Evolutionary conservation across 2,329 filamentous ascomycete genomes (phyloP).

Genomic region (Chaetomiaceae sp.): DNA sequence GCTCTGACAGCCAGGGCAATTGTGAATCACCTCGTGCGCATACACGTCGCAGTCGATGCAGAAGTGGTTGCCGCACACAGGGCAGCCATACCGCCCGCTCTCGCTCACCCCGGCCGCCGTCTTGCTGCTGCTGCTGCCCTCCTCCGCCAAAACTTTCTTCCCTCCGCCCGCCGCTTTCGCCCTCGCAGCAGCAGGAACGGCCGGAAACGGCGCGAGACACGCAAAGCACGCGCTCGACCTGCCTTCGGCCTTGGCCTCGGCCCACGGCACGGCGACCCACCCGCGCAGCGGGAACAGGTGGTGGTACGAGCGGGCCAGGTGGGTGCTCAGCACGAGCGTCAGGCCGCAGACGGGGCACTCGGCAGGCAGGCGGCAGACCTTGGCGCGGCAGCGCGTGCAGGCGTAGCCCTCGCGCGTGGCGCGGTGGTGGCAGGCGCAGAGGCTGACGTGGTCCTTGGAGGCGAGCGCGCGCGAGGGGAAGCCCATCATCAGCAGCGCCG

Average conservation of each 20-base stretch:
- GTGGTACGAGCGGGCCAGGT: conserved; percentile 87
- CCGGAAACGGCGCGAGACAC: conserved; percentile 69
- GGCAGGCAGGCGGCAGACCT: conserved; percentile 83
- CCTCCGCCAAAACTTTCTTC: conserved; percentile 13
- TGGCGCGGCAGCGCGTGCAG: conserved; percentile 80
- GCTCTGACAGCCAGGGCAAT: conserved; percentile 83
- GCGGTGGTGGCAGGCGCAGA: conserved; percentile 87
- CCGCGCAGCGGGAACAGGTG: conserved; percentile 86
- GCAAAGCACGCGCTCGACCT: conserved; percentile 64
- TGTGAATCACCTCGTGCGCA: conserved; percentile 88
- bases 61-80: conserved; percentile 82
- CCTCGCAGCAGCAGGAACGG: conserved; percentile 25
- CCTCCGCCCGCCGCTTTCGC: conserved; percentile 13
- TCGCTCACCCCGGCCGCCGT: conserved; percentile 64
- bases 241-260: conserved; percentile 44
- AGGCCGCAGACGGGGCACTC: conserved; percentile 89
- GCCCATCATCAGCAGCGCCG: conserved; percentile 88
- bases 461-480: conserved; percentile 85
- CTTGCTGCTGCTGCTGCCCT: background rate
- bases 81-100: conserved; percentile 82
- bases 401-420: conserved; percentile 79
- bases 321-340: conserved; percentile 89
- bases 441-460: conserved; percentile 55
- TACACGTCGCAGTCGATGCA: conserved; percentile 98
- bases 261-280: conserved; percentile 87